Percentiles rank a stretch among this genome's conserved stretches.
These are phyloP conservation scores for Leccinellum albellum DNA, from an alignment of 768 basidiomycete genomes.

Conservation along the genomic window DNA sequence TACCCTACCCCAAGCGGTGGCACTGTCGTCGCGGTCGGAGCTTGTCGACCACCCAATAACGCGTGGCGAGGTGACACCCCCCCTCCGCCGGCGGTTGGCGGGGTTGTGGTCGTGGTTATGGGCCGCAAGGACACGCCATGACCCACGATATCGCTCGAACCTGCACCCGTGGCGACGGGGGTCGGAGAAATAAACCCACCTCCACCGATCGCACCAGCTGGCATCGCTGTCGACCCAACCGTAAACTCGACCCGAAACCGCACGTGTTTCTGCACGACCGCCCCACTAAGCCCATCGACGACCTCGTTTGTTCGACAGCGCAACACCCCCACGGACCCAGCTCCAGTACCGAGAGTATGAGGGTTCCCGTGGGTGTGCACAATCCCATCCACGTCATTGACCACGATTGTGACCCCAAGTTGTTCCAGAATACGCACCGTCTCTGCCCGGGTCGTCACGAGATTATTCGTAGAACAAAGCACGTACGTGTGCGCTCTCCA, in stretches of 20 bases:
- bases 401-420: conserved; percentile 58
- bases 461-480: conserved; percentile 55
- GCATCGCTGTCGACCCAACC: conserved; percentile 18
- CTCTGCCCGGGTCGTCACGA: conserved; percentile 60
- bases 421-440: conserved; percentile 59
- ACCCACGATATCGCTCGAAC: not conserved
- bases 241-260: conserved; percentile 83
- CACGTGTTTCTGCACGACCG: conserved; percentile 62
- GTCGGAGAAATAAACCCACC: conserved; percentile 21
- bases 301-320: conserved; percentile 53
- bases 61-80: conserved; percentile 24
- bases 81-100: conserved; percentile 14
- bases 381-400: conserved; percentile 45
- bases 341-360: not conserved
- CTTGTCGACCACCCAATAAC: conserved; percentile 16
- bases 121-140: not conserved
- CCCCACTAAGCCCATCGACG: conserved; percentile 36
- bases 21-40: not conserved
- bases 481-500: conserved; percentile 68
- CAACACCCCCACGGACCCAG: conserved; percentile 33
- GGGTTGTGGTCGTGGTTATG: conserved; percentile 12
- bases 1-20: conserved; percentile 29
- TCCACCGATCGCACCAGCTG: not conserved
- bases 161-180: conserved; percentile 21
- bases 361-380: conserved; percentile 24